Evolutionary conservation across 805 yeast genomes (phyloP), one percentile per base, ranked within the genome.

Genomic region (Candida palmyrensis): DNA sequence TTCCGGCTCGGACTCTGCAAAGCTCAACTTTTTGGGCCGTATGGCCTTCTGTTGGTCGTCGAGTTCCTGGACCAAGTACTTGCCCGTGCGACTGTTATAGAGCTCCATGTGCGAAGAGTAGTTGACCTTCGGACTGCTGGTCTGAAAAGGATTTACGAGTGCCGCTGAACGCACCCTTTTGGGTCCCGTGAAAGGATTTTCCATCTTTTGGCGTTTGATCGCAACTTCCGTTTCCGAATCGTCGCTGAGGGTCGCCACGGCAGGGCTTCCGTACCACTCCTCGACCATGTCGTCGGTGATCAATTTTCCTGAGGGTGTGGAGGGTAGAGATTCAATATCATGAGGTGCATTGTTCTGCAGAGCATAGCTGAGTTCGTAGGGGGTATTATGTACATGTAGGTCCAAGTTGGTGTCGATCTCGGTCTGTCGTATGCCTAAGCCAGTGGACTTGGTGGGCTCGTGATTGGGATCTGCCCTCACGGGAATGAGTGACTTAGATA

Each of bases 11-110:
- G 20, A 11, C 6, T 12, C 22, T 13, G 30, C 12, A 35, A 59
- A 61, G 33, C 58, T 60, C 42, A 65, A 52, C 39, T 57, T 63
- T 43, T 52, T 60, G 1, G 72, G 72, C 41, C 55, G 57, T 27
- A 62, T 52, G 31, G 45, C 48, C 37, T 44, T 48, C 41, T 65
- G 68, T n/a, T 50, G 44, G 9, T 49, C 52, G 33, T 57, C 48
- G 27, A 66, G 48, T 30, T 53, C 49, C 30, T 56, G 57, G 20
- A 63, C 47, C 22, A 50, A 45, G 20, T 48, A 49, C 28, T 59
- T 57, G 3, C 71, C 70, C 1, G 69, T 63, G 33, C 51, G 57
- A 38, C 58, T 54, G 43, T 65, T 59, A 14, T 64, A 35, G 12
- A 42, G 44, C 32, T 54, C 62, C 36, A 48, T 46, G 32, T 55